Conservation (phyloP, 768 basidiomycete genomes). For the Rickenella mellea region DNA sequence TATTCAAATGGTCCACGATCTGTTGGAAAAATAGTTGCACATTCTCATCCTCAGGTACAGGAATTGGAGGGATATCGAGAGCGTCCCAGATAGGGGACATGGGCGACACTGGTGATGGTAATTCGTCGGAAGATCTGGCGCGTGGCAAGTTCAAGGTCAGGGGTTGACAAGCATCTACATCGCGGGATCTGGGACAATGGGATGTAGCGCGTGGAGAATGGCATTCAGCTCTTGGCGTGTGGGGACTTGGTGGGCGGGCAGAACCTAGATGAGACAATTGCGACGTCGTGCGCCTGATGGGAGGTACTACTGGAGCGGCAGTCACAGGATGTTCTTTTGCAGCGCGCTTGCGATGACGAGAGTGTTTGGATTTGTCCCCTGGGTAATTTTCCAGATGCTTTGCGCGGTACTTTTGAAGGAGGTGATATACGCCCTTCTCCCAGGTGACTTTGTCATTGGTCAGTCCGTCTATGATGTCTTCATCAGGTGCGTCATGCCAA, state of each 20-base stretch:
- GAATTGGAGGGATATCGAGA: conserved; percentile 20
- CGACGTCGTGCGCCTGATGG: conserved; percentile 16
- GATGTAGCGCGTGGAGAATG: not conserved
- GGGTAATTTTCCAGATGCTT: conserved; percentile 66
- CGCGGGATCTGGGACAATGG: too few relatives aligned
- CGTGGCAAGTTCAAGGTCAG: not conserved
- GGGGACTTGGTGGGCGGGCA: conserved; percentile 19
- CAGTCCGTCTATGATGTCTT: conserved; percentile 62
- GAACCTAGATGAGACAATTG: conserved; percentile 16
- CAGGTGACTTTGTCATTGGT: conserved; percentile 64
- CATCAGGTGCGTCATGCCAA: conserved; percentile 78
- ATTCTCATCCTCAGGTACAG: conserved; percentile 67
- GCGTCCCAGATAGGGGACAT: conserved; percentile 21
- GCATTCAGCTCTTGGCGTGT: not conserved
- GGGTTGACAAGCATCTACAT: not conserved
- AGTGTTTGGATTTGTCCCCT: conserved; percentile 20
- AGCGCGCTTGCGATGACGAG: conserved; percentile 21
- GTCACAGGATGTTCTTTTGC: conserved; percentile 14
- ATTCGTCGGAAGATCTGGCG: conserved; percentile 13
- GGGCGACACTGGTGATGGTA: conserved; percentile 19
- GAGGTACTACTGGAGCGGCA: conserved; percentile 8
- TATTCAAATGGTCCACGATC: conserved; percentile 70
- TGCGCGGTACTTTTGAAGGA: conserved; percentile 78
- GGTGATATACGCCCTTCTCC: conserved; percentile 94
- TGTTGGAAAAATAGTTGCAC: conserved; percentile 83